Conservation (phyloP, 2,329 filamentous ascomycete species). For the Penicillium sp. region DNA sequence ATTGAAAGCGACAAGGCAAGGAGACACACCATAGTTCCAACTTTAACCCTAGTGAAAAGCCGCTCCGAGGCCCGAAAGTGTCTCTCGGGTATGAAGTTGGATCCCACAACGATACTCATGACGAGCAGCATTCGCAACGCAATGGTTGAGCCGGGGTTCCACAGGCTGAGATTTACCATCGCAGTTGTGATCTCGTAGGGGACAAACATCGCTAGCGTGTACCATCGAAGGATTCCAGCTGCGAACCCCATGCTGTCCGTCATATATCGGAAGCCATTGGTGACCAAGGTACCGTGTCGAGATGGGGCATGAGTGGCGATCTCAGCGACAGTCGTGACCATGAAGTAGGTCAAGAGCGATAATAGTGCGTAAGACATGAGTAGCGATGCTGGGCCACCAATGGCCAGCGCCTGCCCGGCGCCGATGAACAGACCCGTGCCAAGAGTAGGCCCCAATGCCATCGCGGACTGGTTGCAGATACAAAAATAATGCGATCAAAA, state of each 20-base stretch:
- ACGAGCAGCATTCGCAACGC: slow-evolving; percentile 56
- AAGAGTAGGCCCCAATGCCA: slow-evolving; percentile 62
- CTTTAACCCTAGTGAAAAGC: slow-evolving; percentile 54
- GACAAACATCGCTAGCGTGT: slow-evolving; percentile 49
- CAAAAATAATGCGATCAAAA: slow-evolving; percentile 23
- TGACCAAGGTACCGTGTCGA: slow-evolving; percentile 45
- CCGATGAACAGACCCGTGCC: slow-evolving; percentile 60
- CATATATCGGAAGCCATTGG: slow-evolving; percentile 46
- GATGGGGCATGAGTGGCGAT: slow-evolving; percentile 44
- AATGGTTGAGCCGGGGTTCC: slow-evolving; percentile 49
- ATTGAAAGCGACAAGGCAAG: slow-evolving; percentile 56
- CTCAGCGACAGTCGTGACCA: slow-evolving; percentile 51
- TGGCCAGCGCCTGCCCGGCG: slow-evolving; percentile 56
- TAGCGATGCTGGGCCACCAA: slow-evolving; percentile 56
- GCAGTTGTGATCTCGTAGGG: slow-evolving; percentile 67
- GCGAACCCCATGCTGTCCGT: slow-evolving; percentile 46
- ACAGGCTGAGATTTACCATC: slow-evolving; percentile 65
- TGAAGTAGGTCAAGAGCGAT: slow-evolving; percentile 51
- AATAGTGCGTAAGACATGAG: slow-evolving; percentile 57
- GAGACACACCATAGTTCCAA: slow-evolving; percentile 54
- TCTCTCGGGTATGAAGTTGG: slow-evolving; percentile 53
- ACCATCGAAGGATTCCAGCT: slow-evolving; percentile 51
- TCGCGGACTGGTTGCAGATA: slow-evolving; percentile 32
- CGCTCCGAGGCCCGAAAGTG: slow-evolving; percentile 55
- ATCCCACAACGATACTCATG: slow-evolving; percentile 59